Evolutionary conservation across 768 basidiomycete genomes (phyloP).

Genomic region (Lactarius hatsudake): DNA sequence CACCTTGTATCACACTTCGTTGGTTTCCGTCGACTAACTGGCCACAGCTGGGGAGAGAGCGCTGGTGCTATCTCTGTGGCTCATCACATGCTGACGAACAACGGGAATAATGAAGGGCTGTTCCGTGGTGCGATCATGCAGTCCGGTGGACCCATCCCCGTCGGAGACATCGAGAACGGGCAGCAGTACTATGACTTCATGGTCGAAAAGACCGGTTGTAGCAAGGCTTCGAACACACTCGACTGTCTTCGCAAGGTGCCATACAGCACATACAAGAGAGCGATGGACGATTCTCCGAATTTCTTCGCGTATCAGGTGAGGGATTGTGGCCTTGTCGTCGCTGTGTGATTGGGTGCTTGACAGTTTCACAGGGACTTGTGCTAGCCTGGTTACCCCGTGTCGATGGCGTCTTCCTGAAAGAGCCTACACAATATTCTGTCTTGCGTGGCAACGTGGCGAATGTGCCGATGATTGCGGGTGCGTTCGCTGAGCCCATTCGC

Average conservation of each 20-base stretch:
- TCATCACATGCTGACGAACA: slow-evolving; percentile 43
- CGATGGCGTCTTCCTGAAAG: slow-evolving; percentile 31
- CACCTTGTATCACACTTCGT: slow-evolving; percentile 5
- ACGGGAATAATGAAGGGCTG: slow-evolving; percentile 38
- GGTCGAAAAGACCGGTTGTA: slow-evolving; percentile 40
- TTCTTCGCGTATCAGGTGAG: slow-evolving; percentile 36
- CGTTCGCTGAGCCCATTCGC: not conserved
- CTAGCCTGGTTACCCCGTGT: slow-evolving; percentile 31
- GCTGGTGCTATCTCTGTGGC: slow-evolving; percentile 52
- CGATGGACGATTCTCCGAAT: slow-evolving; percentile 36
- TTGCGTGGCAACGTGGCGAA: slow-evolving; percentile 26
- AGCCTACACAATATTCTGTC: slow-evolving; percentile 28
- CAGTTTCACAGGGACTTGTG: slow-evolving; percentile 27
- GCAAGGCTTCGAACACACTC: slow-evolving; percentile 36
- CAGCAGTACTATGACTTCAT: slow-evolving; percentile 44
- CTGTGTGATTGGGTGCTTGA: not conserved
- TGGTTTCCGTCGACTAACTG: slow-evolving; percentile 10
- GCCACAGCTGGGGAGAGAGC: slow-evolving; percentile 46
- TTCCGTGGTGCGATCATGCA: slow-evolving; percentile 49
- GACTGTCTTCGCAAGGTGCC: slow-evolving; percentile 43
- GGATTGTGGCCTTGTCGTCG: too few relatives aligned
- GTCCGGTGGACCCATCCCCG: slow-evolving; percentile 39
- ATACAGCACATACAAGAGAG: slow-evolving; percentile 33
- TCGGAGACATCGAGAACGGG: slow-evolving; percentile 31
- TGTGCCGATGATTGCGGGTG: slow-evolving; percentile 29